phyloP scores from a whole-genome alignment of 768 basidiomycete species.

The Collybia mongolica region DNA sequence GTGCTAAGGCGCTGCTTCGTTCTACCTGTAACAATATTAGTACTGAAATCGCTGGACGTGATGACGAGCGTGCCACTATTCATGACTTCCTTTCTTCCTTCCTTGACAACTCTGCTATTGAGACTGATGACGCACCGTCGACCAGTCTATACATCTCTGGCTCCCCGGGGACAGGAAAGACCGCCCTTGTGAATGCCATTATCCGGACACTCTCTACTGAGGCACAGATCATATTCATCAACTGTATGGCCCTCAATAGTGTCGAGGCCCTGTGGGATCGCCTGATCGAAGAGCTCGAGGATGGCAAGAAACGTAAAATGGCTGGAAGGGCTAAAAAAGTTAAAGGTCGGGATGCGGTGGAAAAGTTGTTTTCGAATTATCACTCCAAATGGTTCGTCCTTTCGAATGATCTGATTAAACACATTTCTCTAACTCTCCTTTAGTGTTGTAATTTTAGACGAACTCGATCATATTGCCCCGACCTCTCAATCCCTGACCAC shows the following conservation, averaged over 20 bases:
- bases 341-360: conserved; percentile 49
- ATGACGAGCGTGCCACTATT: conserved; percentile 58
- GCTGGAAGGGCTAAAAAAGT: conserved; percentile 33
- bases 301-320: conserved; percentile 32
- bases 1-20: conserved; percentile 69
- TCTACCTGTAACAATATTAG: conserved; percentile 59
- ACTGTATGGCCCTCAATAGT: conserved; percentile 76
- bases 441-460: conserved; percentile 81
- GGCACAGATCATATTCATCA: conserved; percentile 58
- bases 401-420: conserved; percentile 1
- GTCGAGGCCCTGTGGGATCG: conserved; percentile 73
- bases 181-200: conserved; percentile 74
- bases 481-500: conserved; percentile 55
- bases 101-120: conserved; percentile 28
- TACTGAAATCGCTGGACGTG: conserved; percentile 64
- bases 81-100: conserved; percentile 59
- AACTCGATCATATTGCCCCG: conserved; percentile 79
- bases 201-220: conserved; percentile 42
- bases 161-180: conserved; percentile 91
- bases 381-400: conserved; percentile 52
- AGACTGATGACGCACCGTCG: conserved; percentile 19
- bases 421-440: conserved; percentile 13
- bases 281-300: conserved; percentile 54
- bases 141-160: conserved; percentile 86
- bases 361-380: conserved; percentile 39